These are phyloP conservation scores for Aspergillus aculeatus DNA, from an alignment of 2,329 filamentous ascomycete genomes.

Conservation along the genomic window DNA sequence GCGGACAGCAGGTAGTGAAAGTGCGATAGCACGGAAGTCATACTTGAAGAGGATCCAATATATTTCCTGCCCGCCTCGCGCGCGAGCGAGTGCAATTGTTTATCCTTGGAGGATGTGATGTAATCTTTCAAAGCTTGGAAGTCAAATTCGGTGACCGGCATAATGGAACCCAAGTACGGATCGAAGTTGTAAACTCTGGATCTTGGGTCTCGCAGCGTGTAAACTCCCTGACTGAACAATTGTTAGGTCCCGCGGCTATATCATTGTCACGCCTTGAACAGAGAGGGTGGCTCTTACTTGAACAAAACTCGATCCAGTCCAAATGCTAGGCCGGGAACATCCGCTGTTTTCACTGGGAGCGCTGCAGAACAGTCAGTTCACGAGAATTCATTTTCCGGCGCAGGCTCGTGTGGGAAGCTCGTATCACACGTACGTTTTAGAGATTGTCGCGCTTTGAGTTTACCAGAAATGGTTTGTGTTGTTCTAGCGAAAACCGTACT, in stretches of 20 bases:
- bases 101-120: conserved; percentile 86
- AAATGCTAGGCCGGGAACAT: conserved; percentile 66
- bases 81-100: conserved; percentile 67
- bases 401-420: not conserved
- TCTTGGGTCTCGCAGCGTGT: conserved; percentile 83
- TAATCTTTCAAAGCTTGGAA: conserved; percentile 83
- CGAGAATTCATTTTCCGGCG: not conserved
- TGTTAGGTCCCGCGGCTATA: not conserved
- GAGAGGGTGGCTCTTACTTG: conserved; percentile 55
- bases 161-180: conserved; percentile 86
- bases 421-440: conserved; percentile 15
- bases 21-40: conserved; percentile 82
- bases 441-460: not conserved
- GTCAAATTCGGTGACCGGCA: conserved; percentile 90
- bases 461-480: too few species aligned
- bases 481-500: too few species aligned
- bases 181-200: conserved; percentile 95
- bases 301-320: conserved; percentile 88
- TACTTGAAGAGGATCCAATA: conserved; percentile 93
- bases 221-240: conserved; percentile 66
- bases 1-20: conserved; percentile 88
- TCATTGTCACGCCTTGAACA: not conserved
- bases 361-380: conserved; percentile 24
- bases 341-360: conserved; percentile 47
- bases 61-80: conserved; percentile 70